Percentiles rank a stretch among this genome's conserved stretches.
Evolutionary conservation across 2,329 filamentous ascomycete genomes (phyloP).

Genomic region (Stagonosporopsis tanaceti): DNA sequence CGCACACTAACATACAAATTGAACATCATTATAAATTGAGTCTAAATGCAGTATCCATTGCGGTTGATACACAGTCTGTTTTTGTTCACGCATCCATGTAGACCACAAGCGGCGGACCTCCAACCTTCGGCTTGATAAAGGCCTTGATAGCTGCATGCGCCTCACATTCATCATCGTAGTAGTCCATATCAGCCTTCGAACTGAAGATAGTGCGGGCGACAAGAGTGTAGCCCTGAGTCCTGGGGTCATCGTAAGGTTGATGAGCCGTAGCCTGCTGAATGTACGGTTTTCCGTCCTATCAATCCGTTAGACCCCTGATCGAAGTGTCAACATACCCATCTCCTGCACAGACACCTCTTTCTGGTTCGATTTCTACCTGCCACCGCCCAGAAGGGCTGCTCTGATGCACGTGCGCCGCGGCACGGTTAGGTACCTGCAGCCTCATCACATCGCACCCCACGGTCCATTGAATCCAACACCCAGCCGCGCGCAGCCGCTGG

Average conservation of each 20-base stretch:
- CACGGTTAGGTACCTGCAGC: conserved; percentile 15
- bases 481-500: conserved; percentile 6
- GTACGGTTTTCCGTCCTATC: conserved; percentile 74
- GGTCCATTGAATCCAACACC: background rate
- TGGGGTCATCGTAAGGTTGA: conserved; percentile 63
- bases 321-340: background rate
- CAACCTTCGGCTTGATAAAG: conserved; percentile 37
- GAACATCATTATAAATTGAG: background rate
- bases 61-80: background rate
- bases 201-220: conserved; percentile 70
- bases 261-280: conserved; percentile 68
- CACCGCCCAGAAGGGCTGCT: background rate
- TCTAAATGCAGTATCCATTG: background rate
- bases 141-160: conserved; percentile 63
- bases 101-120: conserved; percentile 37
- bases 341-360: background rate
- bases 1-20: background rate
- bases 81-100: conserved; percentile 36
- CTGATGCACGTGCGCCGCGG: conserved; percentile 11
- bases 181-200: conserved; percentile 72
- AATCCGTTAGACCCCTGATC: background rate
- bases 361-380: background rate
- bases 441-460: conserved; percentile 22
- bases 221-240: conserved; percentile 71
- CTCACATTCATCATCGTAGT: conserved; percentile 69